A percentile compares a stretch with the other conserved stretches of the same genome.
Evolutionary conservation across 495 filamentous ascomycete species (phyloP).

Genomic region (Aspergillus baeticus): DNA sequence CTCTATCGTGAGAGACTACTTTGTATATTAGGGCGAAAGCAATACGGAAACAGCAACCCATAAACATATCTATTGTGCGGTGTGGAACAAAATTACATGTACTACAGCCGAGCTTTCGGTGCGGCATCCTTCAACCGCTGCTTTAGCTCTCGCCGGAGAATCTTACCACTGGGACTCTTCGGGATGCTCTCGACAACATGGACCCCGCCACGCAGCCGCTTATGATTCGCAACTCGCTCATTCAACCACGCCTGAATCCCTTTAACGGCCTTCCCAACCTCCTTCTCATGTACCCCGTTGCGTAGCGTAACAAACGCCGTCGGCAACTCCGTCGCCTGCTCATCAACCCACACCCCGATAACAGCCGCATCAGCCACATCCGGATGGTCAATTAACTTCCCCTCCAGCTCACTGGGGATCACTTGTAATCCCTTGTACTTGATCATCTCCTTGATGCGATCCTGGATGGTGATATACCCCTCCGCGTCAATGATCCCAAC

Average conservation of each 20-base stretch:
- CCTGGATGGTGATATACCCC: not conserved
- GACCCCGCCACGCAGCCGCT: not conserved
- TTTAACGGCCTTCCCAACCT: not conserved
- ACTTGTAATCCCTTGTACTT: slow-evolving; percentile 3
- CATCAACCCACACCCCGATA: not conserved
- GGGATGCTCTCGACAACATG: not conserved
- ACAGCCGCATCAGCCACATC: slow-evolving; percentile 2
- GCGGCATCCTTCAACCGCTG: not conserved
- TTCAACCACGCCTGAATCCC: not conserved
- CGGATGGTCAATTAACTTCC: not conserved
- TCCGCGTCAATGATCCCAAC: not conserved
- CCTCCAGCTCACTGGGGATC: slow-evolving; percentile 1
- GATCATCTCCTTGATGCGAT: slow-evolving; percentile 6
- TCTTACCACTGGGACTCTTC: slow-evolving; percentile 5
- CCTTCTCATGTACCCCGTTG: not conserved
- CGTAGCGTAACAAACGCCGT: not conserved
- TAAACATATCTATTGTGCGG: too few relatives aligned
- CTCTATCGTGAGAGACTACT: too few relatives aligned
- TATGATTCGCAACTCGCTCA: not conserved
- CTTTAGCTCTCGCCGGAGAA: not conserved
- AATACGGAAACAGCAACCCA: too few relatives aligned
- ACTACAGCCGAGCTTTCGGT: too few relatives aligned
- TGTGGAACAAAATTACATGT: too few relatives aligned
- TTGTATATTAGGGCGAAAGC: too few relatives aligned
- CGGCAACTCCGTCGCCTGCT: slow-evolving; percentile 2